These are phyloP conservation scores for Myrmaecium sp. DNA, from an alignment of 2,329 filamentous ascomycete species.

Conservation along the genomic window DNA sequence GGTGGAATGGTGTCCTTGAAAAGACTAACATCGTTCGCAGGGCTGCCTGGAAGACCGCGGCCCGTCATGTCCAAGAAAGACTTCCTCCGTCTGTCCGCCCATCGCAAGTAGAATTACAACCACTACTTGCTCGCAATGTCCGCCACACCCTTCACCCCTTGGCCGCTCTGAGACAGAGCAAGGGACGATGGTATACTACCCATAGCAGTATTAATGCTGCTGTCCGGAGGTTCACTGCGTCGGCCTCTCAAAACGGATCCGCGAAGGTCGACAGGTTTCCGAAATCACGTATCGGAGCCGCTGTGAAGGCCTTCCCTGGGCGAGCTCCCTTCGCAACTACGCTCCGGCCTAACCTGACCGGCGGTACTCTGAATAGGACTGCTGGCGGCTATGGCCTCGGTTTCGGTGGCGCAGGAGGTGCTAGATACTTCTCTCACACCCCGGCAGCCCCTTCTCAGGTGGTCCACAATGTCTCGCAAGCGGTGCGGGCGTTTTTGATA, in stretches of 20 bases:
- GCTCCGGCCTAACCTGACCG: constrained; percentile 81
- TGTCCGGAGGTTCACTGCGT: constrained; percentile 36
- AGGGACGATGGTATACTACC: constrained; percentile 47
- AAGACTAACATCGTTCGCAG: constrained; percentile 10
- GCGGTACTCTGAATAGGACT: constrained; percentile 66
- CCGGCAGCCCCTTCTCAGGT: constrained; percentile 78
- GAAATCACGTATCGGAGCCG: constrained; percentile 37
- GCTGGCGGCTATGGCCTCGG: constrained; percentile 79
- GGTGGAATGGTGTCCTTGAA: background rate
- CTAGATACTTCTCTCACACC: constrained; percentile 78
- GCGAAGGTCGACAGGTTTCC: constrained; percentile 36
- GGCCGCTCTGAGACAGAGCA: constrained; percentile 45
- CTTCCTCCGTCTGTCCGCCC: constrained; percentile 26
- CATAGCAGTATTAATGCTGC: constrained; percentile 26
- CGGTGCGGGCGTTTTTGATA: constrained; percentile 81
- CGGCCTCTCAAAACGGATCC: constrained; percentile 20
- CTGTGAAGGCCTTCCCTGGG: constrained; percentile 47
- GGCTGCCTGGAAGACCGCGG: constrained; percentile 30
- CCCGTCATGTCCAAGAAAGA: constrained; percentile 27
- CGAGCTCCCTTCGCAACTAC: constrained; percentile 77
- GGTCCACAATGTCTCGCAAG: constrained; percentile 86
- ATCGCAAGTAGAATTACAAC: constrained; percentile 35
- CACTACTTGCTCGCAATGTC: constrained; percentile 39
- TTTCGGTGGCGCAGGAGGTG: constrained; percentile 50
- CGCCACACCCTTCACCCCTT: constrained; percentile 44